These are phyloP conservation scores for Fraxinus excelsior DNA, from an alignment of 257 asterid genomes.

Conservation along the genomic window DNA sequence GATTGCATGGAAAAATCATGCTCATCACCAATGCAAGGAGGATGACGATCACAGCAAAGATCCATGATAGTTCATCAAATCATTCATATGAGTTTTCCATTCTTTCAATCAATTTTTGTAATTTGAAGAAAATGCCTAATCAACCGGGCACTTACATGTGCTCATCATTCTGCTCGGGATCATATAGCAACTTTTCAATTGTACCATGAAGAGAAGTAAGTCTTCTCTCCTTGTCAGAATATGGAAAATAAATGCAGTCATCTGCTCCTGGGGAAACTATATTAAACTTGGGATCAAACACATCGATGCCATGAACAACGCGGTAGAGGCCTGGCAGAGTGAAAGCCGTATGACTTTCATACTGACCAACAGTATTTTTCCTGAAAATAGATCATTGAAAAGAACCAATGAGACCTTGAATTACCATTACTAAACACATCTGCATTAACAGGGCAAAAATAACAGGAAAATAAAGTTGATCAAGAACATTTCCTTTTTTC, in stretches of 20 bases:
- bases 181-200: conserved; percentile 74
- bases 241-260: conserved; percentile 76
- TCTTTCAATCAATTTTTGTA: background rate
- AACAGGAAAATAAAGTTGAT: background rate
- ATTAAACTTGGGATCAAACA: conserved; percentile 96
- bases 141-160: conserved; percentile 61
- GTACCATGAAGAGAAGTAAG: conserved; percentile 74
- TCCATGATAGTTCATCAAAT: background rate
- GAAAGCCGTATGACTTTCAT: conserved; percentile 85
- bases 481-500: background rate
- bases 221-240: conserved; percentile 63
- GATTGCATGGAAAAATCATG: background rate
- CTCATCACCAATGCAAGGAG: background rate
- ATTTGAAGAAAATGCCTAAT: background rate
- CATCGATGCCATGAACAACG: conserved; percentile 95
- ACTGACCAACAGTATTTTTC: conserved; percentile 90
- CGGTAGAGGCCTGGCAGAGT: conserved; percentile 93
- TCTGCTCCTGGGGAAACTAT: conserved; percentile 99
- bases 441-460: background rate
- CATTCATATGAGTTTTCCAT: background rate
- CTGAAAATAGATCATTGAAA: conserved; percentile 44
- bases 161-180: conserved; percentile 78
- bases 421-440: background rate
- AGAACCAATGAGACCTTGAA: background rate
- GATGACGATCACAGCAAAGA: background rate